A percentile compares a stretch with the other conserved stretches of the same genome.
Conservation (phyloP, 768 basidiomycete species). For the Suillus variegatus region DNA sequence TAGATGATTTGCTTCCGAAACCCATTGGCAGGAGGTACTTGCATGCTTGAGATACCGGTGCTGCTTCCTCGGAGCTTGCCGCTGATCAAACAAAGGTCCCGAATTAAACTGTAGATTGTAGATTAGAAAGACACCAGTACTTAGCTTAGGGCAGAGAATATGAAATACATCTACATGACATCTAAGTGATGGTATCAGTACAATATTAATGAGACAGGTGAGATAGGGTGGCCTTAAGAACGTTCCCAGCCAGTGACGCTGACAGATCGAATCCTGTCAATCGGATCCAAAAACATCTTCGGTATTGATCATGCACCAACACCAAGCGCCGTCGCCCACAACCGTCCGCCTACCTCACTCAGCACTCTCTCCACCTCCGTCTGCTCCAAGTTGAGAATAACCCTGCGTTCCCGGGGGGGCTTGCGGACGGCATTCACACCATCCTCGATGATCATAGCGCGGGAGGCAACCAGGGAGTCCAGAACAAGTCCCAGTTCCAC, state of each 20-base stretch:
- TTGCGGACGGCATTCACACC: constrained; percentile 56
- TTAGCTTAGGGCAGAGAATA: constrained; percentile 2
- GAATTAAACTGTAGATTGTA: background rate
- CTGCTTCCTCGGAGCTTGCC: background rate
- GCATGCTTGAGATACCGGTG: background rate
- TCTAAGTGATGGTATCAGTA: background rate
- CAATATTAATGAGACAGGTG: background rate
- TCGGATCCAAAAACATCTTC: background rate
- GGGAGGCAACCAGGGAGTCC: constrained; percentile 74
- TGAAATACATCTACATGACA: background rate
- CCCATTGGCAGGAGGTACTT: background rate
- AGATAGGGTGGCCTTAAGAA: background rate
- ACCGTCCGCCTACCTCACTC: constrained; percentile 71
- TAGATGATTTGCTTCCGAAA: background rate
- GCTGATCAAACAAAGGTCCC: background rate
- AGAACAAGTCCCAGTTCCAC: constrained; percentile 71
- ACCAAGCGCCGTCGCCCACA: constrained; percentile 59
- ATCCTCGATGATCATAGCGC: constrained; percentile 75
- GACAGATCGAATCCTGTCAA: background rate
- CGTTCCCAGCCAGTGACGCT: background rate
- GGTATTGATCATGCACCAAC: constrained; percentile 6
- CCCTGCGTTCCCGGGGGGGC: constrained; percentile 61
- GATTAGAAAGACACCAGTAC: background rate
- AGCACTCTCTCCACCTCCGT: constrained; percentile 84
- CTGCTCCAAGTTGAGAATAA: constrained; percentile 83